Base-by-base conservation (phyloP, 78 protist species). In the Dictyostelium firmibasis region DNA sequence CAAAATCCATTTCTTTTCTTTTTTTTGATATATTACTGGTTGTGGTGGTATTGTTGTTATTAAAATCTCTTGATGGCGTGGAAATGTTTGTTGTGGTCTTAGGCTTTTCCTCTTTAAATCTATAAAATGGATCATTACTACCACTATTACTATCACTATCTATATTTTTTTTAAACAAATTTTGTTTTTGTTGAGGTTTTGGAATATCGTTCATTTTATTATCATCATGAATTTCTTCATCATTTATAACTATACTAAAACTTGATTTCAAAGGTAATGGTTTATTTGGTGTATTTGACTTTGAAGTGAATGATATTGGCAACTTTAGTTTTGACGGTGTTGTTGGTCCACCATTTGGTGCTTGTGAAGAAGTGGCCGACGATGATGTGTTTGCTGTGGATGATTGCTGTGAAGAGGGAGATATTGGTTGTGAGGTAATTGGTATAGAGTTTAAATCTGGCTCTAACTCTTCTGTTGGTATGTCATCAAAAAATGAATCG, bases 401-500 rank as follows among this genome's bases (percentile, higher is more conserved):
- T 23, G 57, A 13, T 27, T 8, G 36, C 27, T 18, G 43, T 77
- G 83, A n/a, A 20, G 29, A 47, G 43, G 83, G 5, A 2, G 47
- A 5, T 33, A 27, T 27, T 38, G 76, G 27, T 69, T 11, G 76
- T 69, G 76, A 3, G 4, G 10, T 38, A 20, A 33, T 20, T 77
- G 83, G 60, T 41, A 43, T 77, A 38, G 83, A 43, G 3, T 23
- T n/a, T n/a, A 33, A 38, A 31, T 74, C 44, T 33, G 83, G 9
- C 10, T 29, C 72, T 16, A 81, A 47, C 25, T 47, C 85, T 38
- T 81, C 83, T 25, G 11, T 13, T 1, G 50, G 64, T 77, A 77
- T 11, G n/a, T 77, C 83, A 41, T 77, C 64, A 77, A 77, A 77
- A 77, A 77, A 77, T 41, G 83, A 41, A 77, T 77, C 60, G 41